phyloP scores from a whole-genome alignment of 805 yeast species.

The Sugiyamaella mastotermitis region DNA sequence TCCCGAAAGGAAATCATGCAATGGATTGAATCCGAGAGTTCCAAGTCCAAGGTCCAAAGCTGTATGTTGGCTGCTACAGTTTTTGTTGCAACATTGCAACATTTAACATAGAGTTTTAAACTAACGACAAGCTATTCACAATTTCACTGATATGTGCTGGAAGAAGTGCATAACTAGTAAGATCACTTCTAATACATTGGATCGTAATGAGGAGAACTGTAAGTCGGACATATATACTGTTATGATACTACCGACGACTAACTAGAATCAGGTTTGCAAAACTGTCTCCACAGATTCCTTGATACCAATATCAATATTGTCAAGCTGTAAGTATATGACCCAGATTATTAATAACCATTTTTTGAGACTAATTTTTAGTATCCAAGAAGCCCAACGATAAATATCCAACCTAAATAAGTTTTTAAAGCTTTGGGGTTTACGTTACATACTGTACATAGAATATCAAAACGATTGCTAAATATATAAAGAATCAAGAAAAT shows the following conservation, averaged over 20 bases:
- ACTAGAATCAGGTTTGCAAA: no score
- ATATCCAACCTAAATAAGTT: no score
- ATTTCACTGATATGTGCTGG: slow-evolving; percentile 86
- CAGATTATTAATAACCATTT: neutral
- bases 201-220: slow-evolving; percentile 62
- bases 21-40: slow-evolving; percentile 76
- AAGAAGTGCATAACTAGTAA: slow-evolving; percentile 63
- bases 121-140: slow-evolving; percentile 55
- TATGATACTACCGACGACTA: neutral
- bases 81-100: slow-evolving; percentile 1
- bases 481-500: no score
- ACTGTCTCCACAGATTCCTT: slow-evolving; percentile 79
- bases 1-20: slow-evolving; percentile 68
- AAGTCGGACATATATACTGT: slow-evolving; percentile 21
- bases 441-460: no score
- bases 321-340: slow-evolving; percentile 34
- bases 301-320: slow-evolving; percentile 86
- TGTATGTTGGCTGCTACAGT: slow-evolving; percentile 23
- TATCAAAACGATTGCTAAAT: no score
- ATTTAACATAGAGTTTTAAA: slow-evolving; percentile 1
- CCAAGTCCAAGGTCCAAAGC: slow-evolving; percentile 81
- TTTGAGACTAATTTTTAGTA: slow-evolving; percentile 10
- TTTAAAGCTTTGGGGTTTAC: no score
- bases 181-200: slow-evolving; percentile 38
- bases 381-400: slow-evolving; percentile 19